These are phyloP conservation scores for Cerrena zonata DNA, from an alignment of 1,284 basidiomycete species.

Conservation along the genomic window DNA sequence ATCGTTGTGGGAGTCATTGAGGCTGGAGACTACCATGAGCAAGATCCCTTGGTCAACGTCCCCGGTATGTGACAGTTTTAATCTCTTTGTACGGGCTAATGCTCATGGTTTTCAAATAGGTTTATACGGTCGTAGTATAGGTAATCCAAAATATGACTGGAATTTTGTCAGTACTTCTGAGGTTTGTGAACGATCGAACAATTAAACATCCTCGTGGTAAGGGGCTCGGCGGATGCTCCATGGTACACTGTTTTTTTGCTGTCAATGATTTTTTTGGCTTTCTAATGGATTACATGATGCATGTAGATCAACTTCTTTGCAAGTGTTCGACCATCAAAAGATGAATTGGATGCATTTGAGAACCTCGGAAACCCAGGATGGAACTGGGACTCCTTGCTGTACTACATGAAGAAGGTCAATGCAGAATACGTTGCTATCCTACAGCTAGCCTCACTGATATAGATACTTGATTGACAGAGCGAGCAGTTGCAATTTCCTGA, in stretches of 20 bases:
- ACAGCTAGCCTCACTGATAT: no score
- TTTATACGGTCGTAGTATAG: not conserved
- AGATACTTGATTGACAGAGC: not conserved
- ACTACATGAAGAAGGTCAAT: conserved; percentile 5
- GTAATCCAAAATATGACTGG: conserved; percentile 6
- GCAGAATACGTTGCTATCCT: not conserved
- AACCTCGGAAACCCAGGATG: conserved; percentile 4
- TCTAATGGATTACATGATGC: no score
- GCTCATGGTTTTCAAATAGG: not conserved
- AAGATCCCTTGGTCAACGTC: conserved; percentile 1
- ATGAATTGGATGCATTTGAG: conserved; percentile 4
- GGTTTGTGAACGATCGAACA: not conserved
- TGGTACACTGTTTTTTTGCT: not conserved
- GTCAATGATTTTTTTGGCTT: not conserved
- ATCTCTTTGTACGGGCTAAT: not conserved
- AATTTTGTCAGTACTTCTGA: conserved; percentile 1
- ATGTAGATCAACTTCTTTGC: conserved; percentile 1
- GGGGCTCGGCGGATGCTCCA: conserved; percentile 3
- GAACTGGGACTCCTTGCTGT: conserved; percentile 2
- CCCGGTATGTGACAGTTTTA: not conserved
- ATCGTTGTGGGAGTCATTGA: conserved; percentile 5
- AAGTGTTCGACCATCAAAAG: conserved; percentile 1
- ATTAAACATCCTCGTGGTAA: conserved; percentile 4
- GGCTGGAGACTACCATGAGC: conserved; percentile 1
- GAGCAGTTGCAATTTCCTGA: not conserved